phyloP scores from a whole-genome alignment of 2,329 filamentous ascomycete species.

The Coleophoma cylindrospora region DNA sequence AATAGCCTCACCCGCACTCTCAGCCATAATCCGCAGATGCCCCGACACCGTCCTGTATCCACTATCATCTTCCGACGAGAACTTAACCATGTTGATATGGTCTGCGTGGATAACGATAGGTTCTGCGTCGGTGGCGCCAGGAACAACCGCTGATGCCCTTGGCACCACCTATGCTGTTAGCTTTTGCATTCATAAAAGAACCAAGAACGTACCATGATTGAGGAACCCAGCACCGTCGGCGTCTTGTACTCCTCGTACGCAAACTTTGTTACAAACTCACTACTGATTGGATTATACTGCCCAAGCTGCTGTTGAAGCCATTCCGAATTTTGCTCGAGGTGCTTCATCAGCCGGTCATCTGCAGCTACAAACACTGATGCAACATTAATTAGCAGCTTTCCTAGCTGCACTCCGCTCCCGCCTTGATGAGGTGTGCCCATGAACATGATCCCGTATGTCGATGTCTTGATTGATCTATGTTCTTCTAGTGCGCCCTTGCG shows the following conservation, averaged over 20 bases:
- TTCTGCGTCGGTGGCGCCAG: no score
- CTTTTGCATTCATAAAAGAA: no score
- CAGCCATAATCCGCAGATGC: background rate
- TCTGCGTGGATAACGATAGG: background rate
- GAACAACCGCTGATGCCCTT: no score
- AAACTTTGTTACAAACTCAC: constrained; percentile 24
- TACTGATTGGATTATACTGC: constrained; percentile 29
- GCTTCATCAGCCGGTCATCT: constrained; percentile 24
- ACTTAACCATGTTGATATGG: background rate
- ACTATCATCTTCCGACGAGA: background rate
- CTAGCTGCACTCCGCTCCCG: constrained; percentile 22
- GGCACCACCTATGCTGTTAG: no score
- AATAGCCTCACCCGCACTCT: background rate
- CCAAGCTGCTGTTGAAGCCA: constrained; percentile 29
- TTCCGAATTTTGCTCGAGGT: constrained; percentile 30
- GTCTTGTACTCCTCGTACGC: constrained; percentile 23
- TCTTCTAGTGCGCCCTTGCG: constrained; percentile 19
- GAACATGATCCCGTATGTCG: constrained; percentile 33
- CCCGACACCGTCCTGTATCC: background rate
- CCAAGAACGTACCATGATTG: no score
- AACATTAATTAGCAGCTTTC: constrained; percentile 12
- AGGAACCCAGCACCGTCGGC: constrained; percentile 3
- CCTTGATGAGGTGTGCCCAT: constrained; percentile 34
- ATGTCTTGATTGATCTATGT: constrained; percentile 27
- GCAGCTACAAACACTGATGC: constrained; percentile 28